A percentile compares a stretch with the other conserved stretches of the same genome.
Conservation (phyloP, 2,329 filamentous ascomycete genomes). For the Clarireedia hainanense region DNA sequence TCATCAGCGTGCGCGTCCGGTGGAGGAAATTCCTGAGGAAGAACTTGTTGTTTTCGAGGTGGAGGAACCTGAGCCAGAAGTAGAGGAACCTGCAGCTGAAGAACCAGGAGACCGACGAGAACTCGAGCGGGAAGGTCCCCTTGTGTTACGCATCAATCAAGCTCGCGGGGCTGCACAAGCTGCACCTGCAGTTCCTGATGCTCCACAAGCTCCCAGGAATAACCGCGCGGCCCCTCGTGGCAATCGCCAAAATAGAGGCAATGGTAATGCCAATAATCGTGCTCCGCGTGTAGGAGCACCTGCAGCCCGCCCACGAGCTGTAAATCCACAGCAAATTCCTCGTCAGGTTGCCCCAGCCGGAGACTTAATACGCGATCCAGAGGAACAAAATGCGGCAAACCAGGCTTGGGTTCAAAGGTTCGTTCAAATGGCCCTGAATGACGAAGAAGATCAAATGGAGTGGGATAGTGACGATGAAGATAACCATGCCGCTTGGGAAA, state of each 20-base stretch:
- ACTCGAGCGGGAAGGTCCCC: conserved; percentile 27
- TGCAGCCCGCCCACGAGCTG: neutral
- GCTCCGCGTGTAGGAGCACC: conserved; percentile 8
- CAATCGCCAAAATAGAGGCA: conserved; percentile 1
- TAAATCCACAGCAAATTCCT: neutral
- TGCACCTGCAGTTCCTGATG: conserved; percentile 18
- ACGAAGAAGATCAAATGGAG: conserved; percentile 28
- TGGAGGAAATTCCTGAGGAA: conserved; percentile 11
- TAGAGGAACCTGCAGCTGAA: conserved; percentile 12
- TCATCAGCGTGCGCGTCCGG: conserved; percentile 3
- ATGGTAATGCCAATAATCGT: conserved; percentile 2
- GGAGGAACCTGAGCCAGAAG: conserved; percentile 10
- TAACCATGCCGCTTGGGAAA: conserved; percentile 37
- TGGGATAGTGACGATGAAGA: conserved; percentile 38
- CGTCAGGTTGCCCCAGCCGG: neutral
- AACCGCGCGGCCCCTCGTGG: neutral
- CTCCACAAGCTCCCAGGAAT: conserved; percentile 11
- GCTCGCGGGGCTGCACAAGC: conserved; percentile 17
- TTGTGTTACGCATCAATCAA: conserved; percentile 28
- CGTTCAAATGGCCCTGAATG: conserved; percentile 29
- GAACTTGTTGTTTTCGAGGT: neutral
- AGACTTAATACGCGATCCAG: conserved; percentile 8
- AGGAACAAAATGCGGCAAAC: conserved; percentile 17
- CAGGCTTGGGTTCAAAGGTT: conserved; percentile 29
- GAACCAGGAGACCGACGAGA: conserved; percentile 11